A percentile compares a stretch with the other conserved stretches of the same genome.
Evolutionary conservation across 2,329 filamentous ascomycete species (phyloP).

Genomic region (Xylariales sp.): DNA sequence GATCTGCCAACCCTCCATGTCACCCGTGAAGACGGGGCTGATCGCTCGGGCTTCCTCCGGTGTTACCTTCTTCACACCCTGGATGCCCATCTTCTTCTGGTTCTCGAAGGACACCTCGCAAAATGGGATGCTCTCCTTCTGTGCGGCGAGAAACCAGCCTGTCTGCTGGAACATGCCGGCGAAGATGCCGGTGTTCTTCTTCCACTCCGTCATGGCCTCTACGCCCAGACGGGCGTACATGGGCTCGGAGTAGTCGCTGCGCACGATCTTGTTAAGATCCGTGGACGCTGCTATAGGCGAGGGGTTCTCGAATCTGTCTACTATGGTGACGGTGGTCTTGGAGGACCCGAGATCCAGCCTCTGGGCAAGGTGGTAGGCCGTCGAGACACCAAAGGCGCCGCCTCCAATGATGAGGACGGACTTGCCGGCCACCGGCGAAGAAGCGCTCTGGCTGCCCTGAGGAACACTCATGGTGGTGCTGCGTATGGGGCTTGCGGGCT

Average conservation of each 20-base stretch:
- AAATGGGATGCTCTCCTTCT: constrained; percentile 19
- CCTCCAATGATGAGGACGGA: constrained; percentile 23
- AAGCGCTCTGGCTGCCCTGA: background rate
- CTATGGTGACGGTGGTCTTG: constrained; percentile 13
- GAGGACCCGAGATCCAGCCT: constrained; percentile 13
- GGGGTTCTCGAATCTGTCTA: constrained; percentile 20
- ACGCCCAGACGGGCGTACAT: constrained; percentile 24
- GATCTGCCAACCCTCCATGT: constrained; percentile 23
- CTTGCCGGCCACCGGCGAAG: background rate
- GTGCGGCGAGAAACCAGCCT: constrained; percentile 23
- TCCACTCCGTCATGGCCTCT: constrained; percentile 24
- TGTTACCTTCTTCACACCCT: background rate
- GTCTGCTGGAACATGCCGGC: constrained; percentile 23
- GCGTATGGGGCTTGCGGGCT: too few relatives aligned
- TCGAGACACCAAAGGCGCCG: constrained; percentile 29
- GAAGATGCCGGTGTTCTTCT: constrained; percentile 20
- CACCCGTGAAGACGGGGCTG: constrained; percentile 22
- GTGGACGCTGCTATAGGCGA: constrained; percentile 19
- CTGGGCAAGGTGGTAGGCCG: constrained; percentile 24
- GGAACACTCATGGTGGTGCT: background rate
- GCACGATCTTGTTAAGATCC: constrained; percentile 34
- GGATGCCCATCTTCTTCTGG: background rate
- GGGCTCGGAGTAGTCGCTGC: constrained; percentile 28
- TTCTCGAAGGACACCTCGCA: background rate
- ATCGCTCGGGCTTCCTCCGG: constrained; percentile 17